Evolutionary conservation across 2,329 filamentous ascomycete species (phyloP).

Genomic region (Alternaria infectoria): DNA sequence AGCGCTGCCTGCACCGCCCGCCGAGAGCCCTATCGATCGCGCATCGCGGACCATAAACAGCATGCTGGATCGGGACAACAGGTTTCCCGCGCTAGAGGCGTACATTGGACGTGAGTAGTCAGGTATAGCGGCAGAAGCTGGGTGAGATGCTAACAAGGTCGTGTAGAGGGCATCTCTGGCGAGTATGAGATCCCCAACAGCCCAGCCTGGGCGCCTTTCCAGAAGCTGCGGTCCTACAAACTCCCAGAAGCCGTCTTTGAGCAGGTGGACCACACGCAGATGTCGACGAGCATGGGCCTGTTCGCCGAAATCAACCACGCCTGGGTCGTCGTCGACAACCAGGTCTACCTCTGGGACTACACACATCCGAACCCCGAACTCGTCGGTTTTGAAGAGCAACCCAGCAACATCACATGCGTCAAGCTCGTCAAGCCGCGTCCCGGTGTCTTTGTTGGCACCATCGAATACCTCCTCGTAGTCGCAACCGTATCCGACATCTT

Average conservation of each 20-base stretch:
- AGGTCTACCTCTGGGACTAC: slow-evolving; percentile 97
- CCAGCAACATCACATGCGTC: slow-evolving; percentile 87
- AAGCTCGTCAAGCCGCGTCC: slow-evolving; percentile 83
- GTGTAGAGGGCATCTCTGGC: slow-evolving; percentile 81
- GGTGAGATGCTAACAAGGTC: slow-evolving; percentile 35
- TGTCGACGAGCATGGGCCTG: slow-evolving; percentile 91
- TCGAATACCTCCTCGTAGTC: slow-evolving; percentile 87
- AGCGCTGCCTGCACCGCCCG: slow-evolving; percentile 29
- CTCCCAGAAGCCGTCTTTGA: slow-evolving; percentile 93
- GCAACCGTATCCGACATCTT: slow-evolving; percentile 86
- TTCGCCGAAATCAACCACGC: slow-evolving; percentile 95
- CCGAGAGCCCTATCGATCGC: slow-evolving; percentile 71
- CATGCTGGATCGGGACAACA: slow-evolving; percentile 75
- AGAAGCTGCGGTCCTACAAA: slow-evolving; percentile 82
- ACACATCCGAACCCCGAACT: slow-evolving; percentile 89
- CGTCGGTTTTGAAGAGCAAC: slow-evolving; percentile 89
- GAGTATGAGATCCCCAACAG: slow-evolving; percentile 81
- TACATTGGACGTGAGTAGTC: slow-evolving; percentile 79
- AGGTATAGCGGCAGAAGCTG: background rate
- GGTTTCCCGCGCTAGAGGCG: slow-evolving; percentile 86
- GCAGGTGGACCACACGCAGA: slow-evolving; percentile 85
- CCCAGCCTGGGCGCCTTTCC: slow-evolving; percentile 84
- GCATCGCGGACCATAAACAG: slow-evolving; percentile 85
- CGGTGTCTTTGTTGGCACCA: slow-evolving; percentile 84
- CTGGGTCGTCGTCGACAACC: slow-evolving; percentile 95